Evolutionary conservation across 352 stramenopile genomes (phyloP), one percentile per base, ranked within the genome.

Genomic region (Pythium brachiatum): DNA sequence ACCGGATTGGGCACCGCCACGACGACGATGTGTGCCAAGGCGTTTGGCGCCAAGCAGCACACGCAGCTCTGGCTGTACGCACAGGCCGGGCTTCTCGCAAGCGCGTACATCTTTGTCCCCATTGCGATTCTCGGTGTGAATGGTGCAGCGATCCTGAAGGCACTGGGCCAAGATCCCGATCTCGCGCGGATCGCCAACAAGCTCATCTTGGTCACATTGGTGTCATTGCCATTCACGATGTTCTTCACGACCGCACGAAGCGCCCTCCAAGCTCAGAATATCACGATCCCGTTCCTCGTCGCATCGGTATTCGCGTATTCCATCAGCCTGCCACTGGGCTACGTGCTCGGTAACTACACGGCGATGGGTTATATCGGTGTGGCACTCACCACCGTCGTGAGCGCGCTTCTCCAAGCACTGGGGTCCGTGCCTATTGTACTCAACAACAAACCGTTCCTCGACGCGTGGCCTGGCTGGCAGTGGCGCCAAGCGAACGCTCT

Each of bases 1-100:
- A 84, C 70, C 51, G 81, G 79, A 3, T 61, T 84, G 16, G 73
- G 71, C 13, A 85, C 76, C 13, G 81, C 79, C 20, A 76, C 88
- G 47, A 76, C 88, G 67, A 90, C 79, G 18, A 71, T 89, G 64
- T 86, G 75, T 50, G 83, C 78, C 32, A 78, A 90, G 64, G 77
- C 79, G 2, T 89, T 82, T 55, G 82, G 82, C n/a, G 82, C 64
- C 57, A 83, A 79, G 51, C 69, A 72, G 26, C 69, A 80, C 58
- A 58, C 66, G 16, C 78, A 89, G 53, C 70, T 91, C 53, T 88
- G 82, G 72, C 67, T 86, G 53, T 83, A 86, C 54, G 79, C 69
- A 13, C 79, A 91, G 62, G 79, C 79, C 8, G 78, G 73, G 7
- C 53, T 72, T n/a, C 68, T 90, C 34, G 69, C 84, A 47, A 87